These are phyloP conservation scores for Mycena galericulata DNA, from an alignment of 768 basidiomycete species.

Conservation along the genomic window DNA sequence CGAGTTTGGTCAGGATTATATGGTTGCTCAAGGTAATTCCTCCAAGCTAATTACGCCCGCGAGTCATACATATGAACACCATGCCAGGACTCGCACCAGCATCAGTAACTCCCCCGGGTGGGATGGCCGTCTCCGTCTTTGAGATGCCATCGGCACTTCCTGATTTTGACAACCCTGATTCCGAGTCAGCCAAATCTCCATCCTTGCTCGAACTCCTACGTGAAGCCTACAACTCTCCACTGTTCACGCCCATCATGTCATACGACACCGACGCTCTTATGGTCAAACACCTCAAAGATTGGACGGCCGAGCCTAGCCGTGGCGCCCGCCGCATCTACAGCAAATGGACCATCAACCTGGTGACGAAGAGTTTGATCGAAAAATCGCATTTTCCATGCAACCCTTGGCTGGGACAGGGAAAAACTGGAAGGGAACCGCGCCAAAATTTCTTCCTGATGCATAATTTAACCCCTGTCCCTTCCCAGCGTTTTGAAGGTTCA, in stretches of 20 bases:
- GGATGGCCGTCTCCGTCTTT: neutral
- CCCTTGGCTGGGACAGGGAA: conserved; percentile 14
- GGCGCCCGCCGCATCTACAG: neutral
- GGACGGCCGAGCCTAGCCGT: conserved; percentile 14
- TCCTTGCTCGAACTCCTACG: conserved; percentile 16
- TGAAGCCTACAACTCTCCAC: conserved; percentile 13
- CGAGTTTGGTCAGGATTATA: conserved; percentile 24
- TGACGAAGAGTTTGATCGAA: neutral
- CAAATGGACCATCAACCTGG: conserved; percentile 17
- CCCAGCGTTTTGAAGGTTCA: conserved; percentile 2
- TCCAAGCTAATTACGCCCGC: neutral
- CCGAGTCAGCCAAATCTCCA: neutral
- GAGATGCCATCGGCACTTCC: neutral
- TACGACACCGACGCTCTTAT: neutral
- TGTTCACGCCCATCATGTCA: conserved; percentile 5
- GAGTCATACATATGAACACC: neutral
- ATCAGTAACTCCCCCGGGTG: conserved; percentile 1
- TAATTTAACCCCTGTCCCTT: conserved; percentile 20
- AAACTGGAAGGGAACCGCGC: neutral
- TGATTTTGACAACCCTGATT: neutral
- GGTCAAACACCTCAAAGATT: conserved; percentile 2
- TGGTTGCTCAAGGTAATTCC: conserved; percentile 24
- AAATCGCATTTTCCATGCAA: conserved; percentile 4
- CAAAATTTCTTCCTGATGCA: conserved; percentile 28
- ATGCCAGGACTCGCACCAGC: conserved; percentile 5